A percentile compares a stretch with the other conserved stretches of the same genome.
Conservation (phyloP, 169 alveolate genomes). For the Babesia bovis region DNA sequence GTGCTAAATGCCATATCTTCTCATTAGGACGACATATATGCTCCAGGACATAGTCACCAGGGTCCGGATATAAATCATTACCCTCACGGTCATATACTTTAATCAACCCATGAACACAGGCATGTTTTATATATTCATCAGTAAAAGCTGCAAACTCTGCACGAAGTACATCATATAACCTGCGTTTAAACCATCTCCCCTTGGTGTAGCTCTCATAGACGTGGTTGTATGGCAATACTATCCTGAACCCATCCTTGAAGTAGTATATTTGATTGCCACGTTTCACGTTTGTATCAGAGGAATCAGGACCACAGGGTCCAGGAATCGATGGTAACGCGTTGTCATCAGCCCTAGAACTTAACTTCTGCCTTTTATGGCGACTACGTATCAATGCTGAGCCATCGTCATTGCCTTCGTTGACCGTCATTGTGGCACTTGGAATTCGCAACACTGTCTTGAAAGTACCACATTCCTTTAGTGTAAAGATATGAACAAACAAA, state of each 20-base stretch:
- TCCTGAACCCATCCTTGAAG: constrained; percentile 66
- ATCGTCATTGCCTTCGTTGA: no score
- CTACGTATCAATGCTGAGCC: not conserved
- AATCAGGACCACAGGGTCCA: not conserved
- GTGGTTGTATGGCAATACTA: constrained; percentile 73
- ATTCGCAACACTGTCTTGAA: no score
- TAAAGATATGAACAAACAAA: no score
- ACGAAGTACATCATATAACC: constrained; percentile 60
- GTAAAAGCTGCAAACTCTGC: constrained; percentile 73
- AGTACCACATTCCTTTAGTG: no score
- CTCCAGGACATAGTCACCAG: constrained; percentile 48
- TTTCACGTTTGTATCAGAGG: no score
- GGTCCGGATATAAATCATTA: constrained; percentile 39
- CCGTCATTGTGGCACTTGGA: no score
- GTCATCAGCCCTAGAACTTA: not conserved
- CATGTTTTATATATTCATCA: constrained; percentile 55
- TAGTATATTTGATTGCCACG: constrained; percentile 41
- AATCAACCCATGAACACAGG: constrained; percentile 60
- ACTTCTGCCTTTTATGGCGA: not conserved
- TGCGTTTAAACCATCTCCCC: constrained; percentile 74
- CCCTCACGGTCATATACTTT: constrained; percentile 62
- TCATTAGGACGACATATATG: constrained; percentile 70
- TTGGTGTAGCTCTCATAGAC: constrained; percentile 69
- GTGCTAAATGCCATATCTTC: constrained; percentile 65
- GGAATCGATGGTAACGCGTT: not conserved